Evolutionary conservation across 1,284 basidiomycete genomes (phyloP), one percentile per base, ranked within the genome.

Genomic region (Coniferiporia weirii): DNA sequence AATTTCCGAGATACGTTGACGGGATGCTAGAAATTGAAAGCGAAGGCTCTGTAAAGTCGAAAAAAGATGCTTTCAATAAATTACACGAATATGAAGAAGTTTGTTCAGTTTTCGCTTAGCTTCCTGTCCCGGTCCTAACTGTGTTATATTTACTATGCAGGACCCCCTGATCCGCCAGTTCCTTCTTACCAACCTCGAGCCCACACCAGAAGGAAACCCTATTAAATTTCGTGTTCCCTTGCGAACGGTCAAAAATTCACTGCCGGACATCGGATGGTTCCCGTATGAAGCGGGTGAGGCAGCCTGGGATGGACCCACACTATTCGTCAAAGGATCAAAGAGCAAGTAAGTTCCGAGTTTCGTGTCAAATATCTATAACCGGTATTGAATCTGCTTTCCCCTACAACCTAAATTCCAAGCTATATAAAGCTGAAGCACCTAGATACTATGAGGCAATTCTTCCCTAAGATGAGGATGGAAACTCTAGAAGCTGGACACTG

Each of bases 261-360:
- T 94, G 3, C 69, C 78, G 0, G 80, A 84, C 27, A 76, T 95
- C 3, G 93, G 91, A 2, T 78, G 78, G 5, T 95, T 95, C 66
- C 92, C 92, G 0, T 86, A 85, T 64, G 75, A 73, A 19, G 76
- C 81, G 0, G 81, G 79, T 0, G 81, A 89, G 63, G 71, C 72
- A 13, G 72, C 63, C 3, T 94, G 84, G 81, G 68, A 78, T 5
- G 86, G 87, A 0, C 76, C 75, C 49, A 81, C 87, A 0, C 70
- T 95, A 9, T 89, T 93, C 63, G 79, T 95, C 64, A 94, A 93
- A 68, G 93, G 93, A 1, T 73, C 74, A 27, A 85, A 83, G 73
- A 92, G 87, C 82, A 82, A 80, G 83, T 88, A 61, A 66, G 81
- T 73, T 51, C n/a, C 46, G 17, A 36, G 9, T 32, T 3, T 32